Evolutionary conservation across 2,329 filamentous ascomycete species (phyloP).

Genomic region (Epichloe aotearoae): DNA sequence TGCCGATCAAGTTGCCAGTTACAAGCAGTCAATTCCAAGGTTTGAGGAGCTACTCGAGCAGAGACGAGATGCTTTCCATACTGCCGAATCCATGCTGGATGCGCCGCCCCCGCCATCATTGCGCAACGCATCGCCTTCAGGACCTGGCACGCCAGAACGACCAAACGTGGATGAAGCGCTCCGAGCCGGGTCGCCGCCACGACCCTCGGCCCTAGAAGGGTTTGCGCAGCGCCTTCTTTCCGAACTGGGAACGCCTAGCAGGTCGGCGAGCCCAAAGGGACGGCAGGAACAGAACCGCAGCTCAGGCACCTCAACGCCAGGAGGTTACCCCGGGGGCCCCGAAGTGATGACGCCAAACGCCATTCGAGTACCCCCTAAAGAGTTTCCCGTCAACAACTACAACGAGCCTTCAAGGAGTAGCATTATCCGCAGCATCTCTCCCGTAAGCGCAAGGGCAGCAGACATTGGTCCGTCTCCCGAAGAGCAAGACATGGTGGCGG

Average conservation of each 20-base stretch:
- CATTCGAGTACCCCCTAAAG: conserved; percentile 28
- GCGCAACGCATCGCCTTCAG: conserved; percentile 17
- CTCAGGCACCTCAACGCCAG: conserved; percentile 20
- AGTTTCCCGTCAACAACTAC: conserved; percentile 25
- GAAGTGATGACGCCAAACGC: conserved; percentile 17
- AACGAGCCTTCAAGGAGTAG: conserved; percentile 20
- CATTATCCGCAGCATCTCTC: conserved; percentile 28
- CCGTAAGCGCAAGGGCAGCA: conserved; percentile 18
- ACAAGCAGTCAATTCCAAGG: conserved; percentile 51
- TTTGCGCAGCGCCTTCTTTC: conserved; percentile 50
- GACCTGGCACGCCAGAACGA: conserved; percentile 27
- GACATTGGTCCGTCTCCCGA: conserved; percentile 15
- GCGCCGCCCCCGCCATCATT: conserved; percentile 16
- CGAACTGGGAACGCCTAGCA: conserved; percentile 42
- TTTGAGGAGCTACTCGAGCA: conserved; percentile 61
- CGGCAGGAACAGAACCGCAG: conserved; percentile 30
- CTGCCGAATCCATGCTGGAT: conserved; percentile 36
- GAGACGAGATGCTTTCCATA: conserved; percentile 50
- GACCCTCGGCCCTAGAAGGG: conserved; percentile 43
- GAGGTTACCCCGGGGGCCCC: conserved; percentile 6
- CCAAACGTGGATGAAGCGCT: conserved; percentile 29
- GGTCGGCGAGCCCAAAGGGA: conserved; percentile 35
- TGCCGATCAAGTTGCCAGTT: conserved; percentile 47
- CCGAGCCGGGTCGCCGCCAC: conserved; percentile 36
- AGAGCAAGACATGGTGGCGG: conserved; percentile 21